A percentile compares a stretch with the other conserved stretches of the same genome.
phyloP scores from a whole-genome alignment of 169 alveolate species.

The Theileria annulata region DNA sequence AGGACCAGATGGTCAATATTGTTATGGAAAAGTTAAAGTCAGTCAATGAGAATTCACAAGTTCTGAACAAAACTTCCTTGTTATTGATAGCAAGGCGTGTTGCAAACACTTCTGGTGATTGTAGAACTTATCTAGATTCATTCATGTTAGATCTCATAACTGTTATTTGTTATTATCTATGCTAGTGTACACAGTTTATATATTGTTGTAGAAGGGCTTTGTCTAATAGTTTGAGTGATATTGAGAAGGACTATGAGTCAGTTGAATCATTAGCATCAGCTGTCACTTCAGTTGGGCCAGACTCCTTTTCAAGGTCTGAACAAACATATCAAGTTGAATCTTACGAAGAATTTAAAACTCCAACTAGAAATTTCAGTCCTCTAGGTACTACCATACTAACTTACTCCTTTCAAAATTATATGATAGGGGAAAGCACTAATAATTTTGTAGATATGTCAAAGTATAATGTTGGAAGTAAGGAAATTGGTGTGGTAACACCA shows the following conservation, averaged over 20 bases:
- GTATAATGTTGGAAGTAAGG: constrained; percentile 56
- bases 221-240: constrained; percentile 46
- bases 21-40: constrained; percentile 44
- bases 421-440: background rate
- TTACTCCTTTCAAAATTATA: background rate
- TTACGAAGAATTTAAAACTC: constrained; percentile 1
- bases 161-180: background rate
- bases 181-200: background rate
- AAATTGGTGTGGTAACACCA: constrained; percentile 56
- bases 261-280: constrained; percentile 2
- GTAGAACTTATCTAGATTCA: constrained; percentile 66
- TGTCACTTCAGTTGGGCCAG: background rate
- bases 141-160: constrained; percentile 34
- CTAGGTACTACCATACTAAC: background rate
- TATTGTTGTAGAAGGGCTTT: constrained; percentile 49
- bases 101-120: constrained; percentile 66
- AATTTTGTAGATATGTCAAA: constrained; percentile 15
- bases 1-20: constrained; percentile 51
- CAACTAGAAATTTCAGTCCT: background rate
- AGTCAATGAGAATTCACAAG: constrained; percentile 26
- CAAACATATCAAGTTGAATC: constrained; percentile 2
- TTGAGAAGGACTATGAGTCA: constrained; percentile 15
- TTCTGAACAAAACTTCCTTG: constrained; percentile 57
- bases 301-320: background rate
- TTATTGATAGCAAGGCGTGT: constrained; percentile 55